Evolutionary conservation across 306 rosid genomes (phyloP).

Genomic region (Castanopsis chinensis): DNA sequence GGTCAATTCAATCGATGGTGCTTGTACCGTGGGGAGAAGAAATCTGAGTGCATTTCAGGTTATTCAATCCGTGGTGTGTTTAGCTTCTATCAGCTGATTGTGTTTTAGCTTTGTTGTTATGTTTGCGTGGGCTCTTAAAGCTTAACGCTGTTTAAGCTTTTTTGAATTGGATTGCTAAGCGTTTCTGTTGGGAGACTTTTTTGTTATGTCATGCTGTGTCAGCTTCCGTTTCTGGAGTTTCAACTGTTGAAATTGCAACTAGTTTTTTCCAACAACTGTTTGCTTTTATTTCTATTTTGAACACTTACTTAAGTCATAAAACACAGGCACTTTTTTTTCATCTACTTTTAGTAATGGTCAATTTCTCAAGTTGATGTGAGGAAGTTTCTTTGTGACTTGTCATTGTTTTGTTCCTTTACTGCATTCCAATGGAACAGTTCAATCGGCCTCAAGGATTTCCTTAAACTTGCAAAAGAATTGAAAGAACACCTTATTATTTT

Average conservation of each 20-base stretch:
- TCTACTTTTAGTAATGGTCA: constrained; percentile 28
- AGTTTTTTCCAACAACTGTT: constrained; percentile 14
- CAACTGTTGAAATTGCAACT: constrained; percentile 24
- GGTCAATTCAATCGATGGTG: constrained; percentile 43
- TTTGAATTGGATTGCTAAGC: constrained; percentile 33
- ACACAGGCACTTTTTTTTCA: neutral
- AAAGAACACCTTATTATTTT: constrained; percentile 19
- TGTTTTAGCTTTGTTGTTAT: constrained; percentile 20
- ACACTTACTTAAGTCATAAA: neutral
- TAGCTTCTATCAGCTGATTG: constrained; percentile 28
- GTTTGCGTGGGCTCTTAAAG: constrained; percentile 32
- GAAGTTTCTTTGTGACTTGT: constrained; percentile 18
- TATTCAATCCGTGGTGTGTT: constrained; percentile 40
- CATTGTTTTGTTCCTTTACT: constrained; percentile 27
- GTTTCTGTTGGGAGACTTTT: constrained; percentile 35
- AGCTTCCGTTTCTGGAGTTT: constrained; percentile 27
- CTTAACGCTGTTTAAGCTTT: constrained; percentile 25
- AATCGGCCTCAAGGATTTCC: constrained; percentile 26
- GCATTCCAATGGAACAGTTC: constrained; percentile 34
- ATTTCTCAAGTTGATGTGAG: constrained; percentile 17
- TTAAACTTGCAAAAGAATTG: constrained; percentile 39
- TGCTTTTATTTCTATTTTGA: too few species aligned
- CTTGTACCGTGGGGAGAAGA: constrained; percentile 42
- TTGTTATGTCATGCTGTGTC: constrained; percentile 16
- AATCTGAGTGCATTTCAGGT: constrained; percentile 52